phyloP scores from a whole-genome alignment of 2,329 filamentous ascomycete species.

The Penicillium sp. region DNA sequence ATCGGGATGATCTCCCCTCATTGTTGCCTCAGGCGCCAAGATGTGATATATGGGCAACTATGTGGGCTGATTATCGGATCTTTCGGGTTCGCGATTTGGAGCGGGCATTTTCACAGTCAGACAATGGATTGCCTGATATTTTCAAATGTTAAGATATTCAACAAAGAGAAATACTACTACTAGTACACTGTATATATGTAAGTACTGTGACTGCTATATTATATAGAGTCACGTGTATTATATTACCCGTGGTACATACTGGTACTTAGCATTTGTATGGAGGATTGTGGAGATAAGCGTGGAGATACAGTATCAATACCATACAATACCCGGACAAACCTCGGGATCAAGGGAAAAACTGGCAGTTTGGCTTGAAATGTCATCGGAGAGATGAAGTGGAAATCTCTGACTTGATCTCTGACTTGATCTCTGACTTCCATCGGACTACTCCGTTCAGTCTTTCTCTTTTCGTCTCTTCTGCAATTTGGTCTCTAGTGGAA shows the following conservation, averaged over 20 bases:
- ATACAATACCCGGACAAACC: conserved; percentile 14
- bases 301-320: conserved; percentile 18
- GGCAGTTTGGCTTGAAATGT: background rate
- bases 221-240: background rate
- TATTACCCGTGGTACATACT: no score
- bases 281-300: conserved; percentile 14
- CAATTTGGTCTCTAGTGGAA: background rate
- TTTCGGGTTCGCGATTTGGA: background rate
- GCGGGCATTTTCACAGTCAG: background rate
- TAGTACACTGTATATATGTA: no score
- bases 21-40: conserved; percentile 8
- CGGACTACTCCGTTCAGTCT: background rate
- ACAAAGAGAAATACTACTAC: background rate
- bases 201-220: background rate
- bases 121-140: background rate
- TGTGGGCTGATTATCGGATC: conserved; percentile 1
- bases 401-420: background rate
- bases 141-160: background rate
- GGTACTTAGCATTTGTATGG: background rate
- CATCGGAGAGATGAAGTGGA: background rate
- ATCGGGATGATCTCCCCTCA: conserved; percentile 1
- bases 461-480: background rate
- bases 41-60: no score
- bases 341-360: conserved; percentile 11
- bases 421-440: no score